These are phyloP conservation scores for Colletotrichum euphorbiae DNA, from an alignment of 2,329 filamentous ascomycete species.

Conservation along the genomic window DNA sequence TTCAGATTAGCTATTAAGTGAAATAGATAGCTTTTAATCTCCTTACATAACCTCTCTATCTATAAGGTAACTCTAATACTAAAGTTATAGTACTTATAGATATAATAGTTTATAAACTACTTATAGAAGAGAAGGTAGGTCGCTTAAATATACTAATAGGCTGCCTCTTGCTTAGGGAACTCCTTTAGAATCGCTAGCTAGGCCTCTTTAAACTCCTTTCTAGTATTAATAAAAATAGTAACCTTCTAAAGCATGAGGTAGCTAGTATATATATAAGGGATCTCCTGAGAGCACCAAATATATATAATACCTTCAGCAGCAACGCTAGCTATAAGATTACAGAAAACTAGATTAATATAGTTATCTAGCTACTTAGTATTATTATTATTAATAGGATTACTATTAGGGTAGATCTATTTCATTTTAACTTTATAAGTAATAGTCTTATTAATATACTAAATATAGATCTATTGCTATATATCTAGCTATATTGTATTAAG, in stretches of 20 bases:
- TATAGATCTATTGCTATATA: neutral
- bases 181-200: neutral
- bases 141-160: neutral
- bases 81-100: neutral
- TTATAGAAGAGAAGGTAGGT: neutral
- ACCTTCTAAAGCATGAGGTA: neutral
- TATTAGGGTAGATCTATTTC: neutral
- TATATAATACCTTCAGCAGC: neutral
- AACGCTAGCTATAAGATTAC: neutral
- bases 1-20: neutral
- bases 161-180: neutral
- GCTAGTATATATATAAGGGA: neutral
- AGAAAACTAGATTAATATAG: too few species aligned
- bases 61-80: neutral
- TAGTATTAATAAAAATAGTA: neutral
- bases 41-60: neutral
- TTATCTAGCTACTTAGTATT: neutral
- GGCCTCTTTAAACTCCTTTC: neutral
- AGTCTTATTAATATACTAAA: neutral
- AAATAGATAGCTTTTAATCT: neutral
- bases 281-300: neutral
- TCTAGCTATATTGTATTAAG: neutral
- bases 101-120: neutral
- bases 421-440: neutral
- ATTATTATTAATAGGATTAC: neutral